Evolutionary conservation across 305 asterid species (phyloP), one percentile per base, ranked within the genome.

Genomic region (Petunia hybrid): DNA sequence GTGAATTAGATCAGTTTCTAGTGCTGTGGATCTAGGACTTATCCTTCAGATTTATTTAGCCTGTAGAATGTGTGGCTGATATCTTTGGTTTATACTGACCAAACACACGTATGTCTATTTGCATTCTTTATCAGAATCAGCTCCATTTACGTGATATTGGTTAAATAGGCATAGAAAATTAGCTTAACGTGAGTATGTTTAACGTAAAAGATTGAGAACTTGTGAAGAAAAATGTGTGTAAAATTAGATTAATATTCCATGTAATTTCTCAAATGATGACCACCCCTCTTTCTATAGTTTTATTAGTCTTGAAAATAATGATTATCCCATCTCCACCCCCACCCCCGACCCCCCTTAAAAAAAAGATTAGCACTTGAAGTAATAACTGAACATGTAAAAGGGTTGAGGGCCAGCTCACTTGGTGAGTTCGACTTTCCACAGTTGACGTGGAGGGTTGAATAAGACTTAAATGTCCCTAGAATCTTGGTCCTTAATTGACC

Each of bases 1-100:
- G 88, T 64, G 39, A 74, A 74, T 74, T 75, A 73, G 55, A 63
- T 79, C 79, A 73, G 9, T 65, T 77, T 70, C 43, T 6, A 76
- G 77, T 66, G 53, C 74, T 85, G 73, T 78, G 14, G 71, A 71
- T 8, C 9, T 80, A 62, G 51, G n/a, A 62, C 8, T 61, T 78
- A 38, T 8, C 38, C 64, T 53, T 73, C 48, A 36, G 13, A 51
- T 36, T 73, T 36, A 6, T 45, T 43, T 68, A 4, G 45, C 61
- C 4, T 48, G 78, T 43, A 10, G 35, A 48, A 71, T 35, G 62
- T 48, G 4, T 71, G 78, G 48, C 13, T 3, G 62, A 31, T 31
- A 6, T 71, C 35, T 71, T 68, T 35, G 42, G 78, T 71, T 12
- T 71, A 46, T 45, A 43, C 77, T 9, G 40, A 22, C 22, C 8